A percentile compares a stretch with the other conserved stretches of the same genome.
phyloP scores from a whole-genome alignment of 225 moss, liverwort and hornwort genomes.

The Antitrichia curtipendula region DNA sequence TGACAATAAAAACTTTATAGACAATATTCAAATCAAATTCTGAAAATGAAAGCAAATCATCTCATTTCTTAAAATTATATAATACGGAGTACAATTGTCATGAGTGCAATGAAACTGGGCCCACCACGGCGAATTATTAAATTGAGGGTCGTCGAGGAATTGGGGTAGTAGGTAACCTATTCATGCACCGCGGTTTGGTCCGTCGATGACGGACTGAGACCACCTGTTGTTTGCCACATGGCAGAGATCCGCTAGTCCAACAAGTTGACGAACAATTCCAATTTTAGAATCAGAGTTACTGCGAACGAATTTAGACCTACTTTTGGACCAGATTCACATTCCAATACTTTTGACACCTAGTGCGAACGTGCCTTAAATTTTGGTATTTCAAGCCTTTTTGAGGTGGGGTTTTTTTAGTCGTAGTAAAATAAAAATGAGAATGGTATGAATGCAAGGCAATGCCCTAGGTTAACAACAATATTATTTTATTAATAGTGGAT shows the following conservation, averaged over 20 bases:
- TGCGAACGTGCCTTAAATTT: too few relatives aligned
- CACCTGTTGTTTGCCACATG: not conserved
- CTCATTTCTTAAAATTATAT: not conserved
- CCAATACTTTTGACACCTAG: too few relatives aligned
- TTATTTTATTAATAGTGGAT: too few relatives aligned
- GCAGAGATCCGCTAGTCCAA: not conserved
- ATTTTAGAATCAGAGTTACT: not conserved
- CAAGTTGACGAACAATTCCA: not conserved
- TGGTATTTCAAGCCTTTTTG: too few relatives aligned
- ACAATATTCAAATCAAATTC: not conserved
- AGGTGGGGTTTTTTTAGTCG: too few relatives aligned
- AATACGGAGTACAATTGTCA: not conserved
- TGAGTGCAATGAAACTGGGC: not conserved
- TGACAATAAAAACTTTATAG: too few relatives aligned
- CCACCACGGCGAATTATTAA: not conserved
- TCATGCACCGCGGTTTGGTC: not conserved
- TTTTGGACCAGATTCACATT: too few relatives aligned
- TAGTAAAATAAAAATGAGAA: too few relatives aligned
- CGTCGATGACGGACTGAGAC: not conserved
- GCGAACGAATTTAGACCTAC: too few relatives aligned
- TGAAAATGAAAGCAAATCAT: not conserved
- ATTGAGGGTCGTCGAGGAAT: not conserved
- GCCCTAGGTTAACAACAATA: too few relatives aligned
- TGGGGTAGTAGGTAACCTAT: not conserved
- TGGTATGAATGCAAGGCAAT: too few relatives aligned